Evolutionary conservation across 2,329 filamentous ascomycete species (phyloP), one percentile per base, ranked within the genome.

Genomic region (Botrytis byssoidea): DNA sequence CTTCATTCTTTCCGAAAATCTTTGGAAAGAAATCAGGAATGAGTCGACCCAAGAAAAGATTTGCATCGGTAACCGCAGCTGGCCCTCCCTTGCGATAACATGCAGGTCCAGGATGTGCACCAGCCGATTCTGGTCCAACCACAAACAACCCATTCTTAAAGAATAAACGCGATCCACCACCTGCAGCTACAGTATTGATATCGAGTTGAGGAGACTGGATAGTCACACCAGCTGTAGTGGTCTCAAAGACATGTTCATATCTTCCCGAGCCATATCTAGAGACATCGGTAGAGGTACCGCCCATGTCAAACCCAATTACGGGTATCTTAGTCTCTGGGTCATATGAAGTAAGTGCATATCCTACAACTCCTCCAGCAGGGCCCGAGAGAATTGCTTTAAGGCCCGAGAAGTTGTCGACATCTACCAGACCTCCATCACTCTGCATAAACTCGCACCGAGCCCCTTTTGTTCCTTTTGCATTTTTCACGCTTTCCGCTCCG

Each of bases 251-350:
- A 78, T 93, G 91, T 74, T 92, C 90, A 76, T 91, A 89, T 73
- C 88, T 84, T 35, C 91, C 91, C 18, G 92, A 90, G 9, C 92
- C 93, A 78, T 95, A 98, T 67, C 95, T 87, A 48, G 93, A 97
- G 16, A 97, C 93, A 81, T 98, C 95, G 0, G 95, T 98, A 73
- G 91, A 95, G 0, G 95, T 98, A 18, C 95, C 95, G 55, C 94
- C 94, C 95, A 98, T 98, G 78, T 98, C 95, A 79, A 98, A 98
- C 0, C 95, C 95, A 79, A 98, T 97, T 6, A 98, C 92, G 0
- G 94, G 94, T 0, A 89, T 93, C 80, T 90, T 93, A 6, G 93
- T 96, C 69, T 92, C 86, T 0, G 91, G 88, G 77, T 98, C 95
- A 81, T 96, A 98, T 1, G 92, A 96, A 0, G 95, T 98, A 32